phyloP scores from a whole-genome alignment of 2,329 filamentous ascomycete species.

The Triangularia setosa region DNA sequence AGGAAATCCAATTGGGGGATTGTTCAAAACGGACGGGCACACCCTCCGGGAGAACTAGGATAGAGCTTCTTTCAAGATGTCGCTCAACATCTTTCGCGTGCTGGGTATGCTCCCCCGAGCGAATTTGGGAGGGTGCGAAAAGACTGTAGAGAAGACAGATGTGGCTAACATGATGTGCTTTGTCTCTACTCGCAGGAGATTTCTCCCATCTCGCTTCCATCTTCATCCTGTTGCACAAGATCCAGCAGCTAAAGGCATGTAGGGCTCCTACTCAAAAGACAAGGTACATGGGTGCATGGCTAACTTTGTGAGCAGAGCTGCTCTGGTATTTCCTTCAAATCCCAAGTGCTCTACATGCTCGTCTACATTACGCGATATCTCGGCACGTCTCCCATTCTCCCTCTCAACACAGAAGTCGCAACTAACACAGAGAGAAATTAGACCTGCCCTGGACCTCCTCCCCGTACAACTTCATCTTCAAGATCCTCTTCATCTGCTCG shows the following conservation, averaged over 20 bases:
- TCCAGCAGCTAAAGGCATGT: slow-evolving; percentile 81
- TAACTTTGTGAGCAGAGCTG: slow-evolving; percentile 67
- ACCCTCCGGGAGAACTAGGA: neutral
- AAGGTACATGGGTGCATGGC: neutral
- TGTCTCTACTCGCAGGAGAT: slow-evolving; percentile 62
- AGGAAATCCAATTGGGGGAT: neutral
- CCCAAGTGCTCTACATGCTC: slow-evolving; percentile 88
- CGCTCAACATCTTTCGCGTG: slow-evolving; percentile 57
- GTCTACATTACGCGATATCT: slow-evolving; percentile 95
- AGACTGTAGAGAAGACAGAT: neutral
- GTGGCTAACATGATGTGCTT: slow-evolving; percentile 11
- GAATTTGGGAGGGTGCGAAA: neutral
- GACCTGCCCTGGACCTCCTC: slow-evolving; percentile 84
- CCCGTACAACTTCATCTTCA: slow-evolving; percentile 91
- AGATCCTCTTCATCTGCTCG: slow-evolving; percentile 86
- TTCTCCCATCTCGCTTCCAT: slow-evolving; percentile 94
- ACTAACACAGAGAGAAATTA: slow-evolving; percentile 32
- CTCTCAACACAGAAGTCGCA: neutral
- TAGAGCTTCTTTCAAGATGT: slow-evolving; percentile 35
- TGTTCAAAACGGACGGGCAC: neutral
- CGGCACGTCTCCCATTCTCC: slow-evolving; percentile 45
- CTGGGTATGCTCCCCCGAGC: slow-evolving; percentile 39
- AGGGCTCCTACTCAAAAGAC: neutral
- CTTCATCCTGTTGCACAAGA: slow-evolving; percentile 93
- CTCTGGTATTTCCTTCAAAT: slow-evolving; percentile 97